phyloP scores from a whole-genome alignment of 1,139 yeast species.

The Pneumocystis sp. region DNA sequence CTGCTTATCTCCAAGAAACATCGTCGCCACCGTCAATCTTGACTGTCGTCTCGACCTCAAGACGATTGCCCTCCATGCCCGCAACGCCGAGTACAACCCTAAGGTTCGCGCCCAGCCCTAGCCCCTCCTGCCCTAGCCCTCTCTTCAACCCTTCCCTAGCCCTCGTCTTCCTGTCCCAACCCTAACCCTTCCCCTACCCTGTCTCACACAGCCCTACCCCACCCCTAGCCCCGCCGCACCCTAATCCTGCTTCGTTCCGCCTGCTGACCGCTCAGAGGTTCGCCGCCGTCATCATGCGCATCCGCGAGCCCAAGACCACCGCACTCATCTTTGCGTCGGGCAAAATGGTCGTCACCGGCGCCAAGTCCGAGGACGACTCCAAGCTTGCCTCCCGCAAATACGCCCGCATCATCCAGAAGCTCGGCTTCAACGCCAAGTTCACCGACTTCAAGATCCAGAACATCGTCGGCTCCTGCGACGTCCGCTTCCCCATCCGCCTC shows the following conservation, averaged over 20 bases:
- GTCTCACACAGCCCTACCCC: too few species aligned
- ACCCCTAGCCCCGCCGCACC: too few species aligned
- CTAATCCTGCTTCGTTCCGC: too few species aligned
- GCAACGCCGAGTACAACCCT: conserved; percentile 98
- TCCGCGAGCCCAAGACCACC: conserved; percentile 96
- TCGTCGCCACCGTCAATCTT: conserved; percentile 92
- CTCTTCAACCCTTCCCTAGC: too few species aligned
- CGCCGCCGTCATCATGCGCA: conserved; percentile 99
- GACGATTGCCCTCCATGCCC: conserved; percentile 94
- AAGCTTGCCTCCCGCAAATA: conserved; percentile 93
- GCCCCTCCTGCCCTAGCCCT: background rate
- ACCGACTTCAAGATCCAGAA: conserved; percentile 96
- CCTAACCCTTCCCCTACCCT: too few species aligned
- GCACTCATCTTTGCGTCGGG: conserved; percentile 97
- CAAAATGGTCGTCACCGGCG: conserved; percentile 99
- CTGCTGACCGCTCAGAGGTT: too few species aligned
- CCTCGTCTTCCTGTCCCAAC: too few species aligned
- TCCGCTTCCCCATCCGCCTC: conserved; percentile 88
- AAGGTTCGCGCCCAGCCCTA: conserved; percentile 24
- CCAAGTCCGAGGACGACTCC: conserved; percentile 94
- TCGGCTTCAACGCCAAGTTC: conserved; percentile 82
- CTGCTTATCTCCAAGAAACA: conserved; percentile 33
- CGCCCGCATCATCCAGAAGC: conserved; percentile 93
- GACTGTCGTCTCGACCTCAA: conserved; percentile 92
- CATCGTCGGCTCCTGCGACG: conserved; percentile 94